Evolutionary conservation across 2,329 filamentous ascomycete genomes (phyloP), one percentile per base, ranked within the genome.

Genomic region (Neopestalotiopsis rosae): DNA sequence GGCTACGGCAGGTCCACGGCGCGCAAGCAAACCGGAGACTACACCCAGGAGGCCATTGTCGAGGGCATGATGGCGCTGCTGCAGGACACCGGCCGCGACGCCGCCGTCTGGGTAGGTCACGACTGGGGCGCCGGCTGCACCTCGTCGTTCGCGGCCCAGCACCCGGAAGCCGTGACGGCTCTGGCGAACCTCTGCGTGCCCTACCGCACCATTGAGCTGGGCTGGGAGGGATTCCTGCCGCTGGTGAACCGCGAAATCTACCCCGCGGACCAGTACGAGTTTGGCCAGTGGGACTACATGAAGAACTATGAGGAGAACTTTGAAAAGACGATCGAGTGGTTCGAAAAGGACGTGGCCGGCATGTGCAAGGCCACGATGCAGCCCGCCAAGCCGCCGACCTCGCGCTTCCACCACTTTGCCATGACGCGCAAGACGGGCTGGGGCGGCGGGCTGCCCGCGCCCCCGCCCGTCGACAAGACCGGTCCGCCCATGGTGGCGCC

Each of bases 31-130:
- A n/a, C 66, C 1, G 59, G 69, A 0, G 69, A 74, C 34, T 83
- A 83, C 61, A 72, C 74, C 1, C 74, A 79, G 1, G 77, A 78
- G 52, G 66, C 74, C 0, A 76, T 81, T 68, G 72, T 78, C 4
- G 74, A 77, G 40, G 80, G 81, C 30, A 61, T 82, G 64, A 61
- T 77, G 1, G 77, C 80, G 13, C 72, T 83, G 0, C 74, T 83
- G 0, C 73, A 72, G 24, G 72, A 76, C 30, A 70, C 79, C 0
- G 66, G 67, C 20, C 73, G 83, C 24, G 69, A 75, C 0, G 77
- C 78, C 7, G 84, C 83, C 1, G 73, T 87, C n/a, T 87, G 85
- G 83, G 75, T 85, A 42, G 83, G 78, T 13, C 84, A 85, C 68
- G 83, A 85, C 71, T 84, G 83, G 83, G 78, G 78, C 61, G 71